Percentiles rank a stretch among this genome's conserved stretches.
phyloP scores from a whole-genome alignment of 371 early-diverging fungal species.

The Syncephalastrum sp. region DNA sequence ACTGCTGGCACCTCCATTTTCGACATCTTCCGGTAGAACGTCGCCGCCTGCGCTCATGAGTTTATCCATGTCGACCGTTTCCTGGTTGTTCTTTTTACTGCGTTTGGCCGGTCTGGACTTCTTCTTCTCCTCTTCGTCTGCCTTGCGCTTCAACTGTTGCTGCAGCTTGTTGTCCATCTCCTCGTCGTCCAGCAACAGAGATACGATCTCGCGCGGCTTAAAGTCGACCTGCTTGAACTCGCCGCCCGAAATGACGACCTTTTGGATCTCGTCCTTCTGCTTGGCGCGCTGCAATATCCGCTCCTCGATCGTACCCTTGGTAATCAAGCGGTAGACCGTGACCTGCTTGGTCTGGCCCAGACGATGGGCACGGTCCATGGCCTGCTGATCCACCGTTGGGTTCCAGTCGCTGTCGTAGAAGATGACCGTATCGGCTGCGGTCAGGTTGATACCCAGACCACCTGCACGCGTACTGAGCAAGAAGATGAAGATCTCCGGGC shows the following conservation, averaged over 20 bases:
- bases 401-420: constrained; percentile 99
- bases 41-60: constrained; percentile 43
- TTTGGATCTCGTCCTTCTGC: constrained; percentile 97
- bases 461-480: constrained; percentile 98
- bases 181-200: constrained; percentile 82
- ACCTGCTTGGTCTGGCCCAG: constrained; percentile 97
- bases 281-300: constrained; percentile 87
- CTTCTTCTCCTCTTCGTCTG: constrained; percentile 54
- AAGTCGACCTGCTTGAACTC: constrained; percentile 80
- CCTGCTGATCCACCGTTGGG: constrained; percentile 97
- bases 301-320: constrained; percentile 92
- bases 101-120: constrained; percentile 39
- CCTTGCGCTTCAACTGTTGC: constrained; percentile 61
- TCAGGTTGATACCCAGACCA: constrained; percentile 99
- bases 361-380: constrained; percentile 98
- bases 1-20: constrained; percentile 14
- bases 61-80: constrained; percentile 30
- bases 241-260: constrained; percentile 96
- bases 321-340: constrained; percentile 90
- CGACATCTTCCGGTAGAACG: constrained; percentile 28
- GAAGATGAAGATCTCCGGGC: constrained; percentile 94
- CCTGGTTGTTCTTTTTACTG: constrained; percentile 32
- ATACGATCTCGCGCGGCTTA: constrained; percentile 87
- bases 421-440: constrained; percentile 99
- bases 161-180: constrained; percentile 59